phyloP scores from a whole-genome alignment of 148 eudicot genomes.

The Rhododendron ovatum region DNA sequence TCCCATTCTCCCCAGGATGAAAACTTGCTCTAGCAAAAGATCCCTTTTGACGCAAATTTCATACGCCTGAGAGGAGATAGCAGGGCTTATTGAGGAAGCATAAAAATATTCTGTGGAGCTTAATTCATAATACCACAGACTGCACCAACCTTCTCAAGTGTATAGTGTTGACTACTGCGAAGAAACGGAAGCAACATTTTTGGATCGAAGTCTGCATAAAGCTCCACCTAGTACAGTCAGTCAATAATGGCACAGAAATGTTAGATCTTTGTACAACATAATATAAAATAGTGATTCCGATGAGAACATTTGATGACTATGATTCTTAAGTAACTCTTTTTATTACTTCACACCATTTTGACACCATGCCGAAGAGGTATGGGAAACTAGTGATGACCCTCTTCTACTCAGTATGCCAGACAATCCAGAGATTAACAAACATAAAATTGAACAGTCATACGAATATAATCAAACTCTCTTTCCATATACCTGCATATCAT shows the following conservation, averaged over 20 bases:
- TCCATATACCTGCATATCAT: slow-evolving; percentile 88
- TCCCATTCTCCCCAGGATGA: slow-evolving; percentile 97
- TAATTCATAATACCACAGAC: not conserved
- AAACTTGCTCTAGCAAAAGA: slow-evolving; percentile 78
- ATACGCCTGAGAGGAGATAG: slow-evolving; percentile 34
- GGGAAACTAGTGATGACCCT: not conserved
- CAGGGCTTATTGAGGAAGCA: slow-evolving; percentile 6
- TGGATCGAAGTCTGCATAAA: slow-evolving; percentile 86
- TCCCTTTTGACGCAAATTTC: slow-evolving; percentile 15
- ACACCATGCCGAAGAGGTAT: not conserved
- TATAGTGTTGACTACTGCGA: slow-evolving; percentile 94
- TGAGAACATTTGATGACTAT: not conserved
- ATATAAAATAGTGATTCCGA: not conserved
- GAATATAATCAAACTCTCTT: not conserved
- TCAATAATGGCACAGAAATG: not conserved
- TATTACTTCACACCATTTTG: not conserved
- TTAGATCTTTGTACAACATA: slow-evolving; percentile 4
- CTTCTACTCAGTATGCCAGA: not conserved
- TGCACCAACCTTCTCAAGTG: slow-evolving; percentile 75
- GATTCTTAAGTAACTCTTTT: not conserved
- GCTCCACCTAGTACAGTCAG: slow-evolving; percentile 66
- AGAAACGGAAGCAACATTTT: slow-evolving; percentile 91
- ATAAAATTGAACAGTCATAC: not conserved
- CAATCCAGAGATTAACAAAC: not conserved
- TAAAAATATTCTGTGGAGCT: not conserved